Evolutionary conservation across 176 grass and related monocot genomes (phyloP), one percentile per base, ranked within the genome.

Genomic region (Eleusine indica): DNA sequence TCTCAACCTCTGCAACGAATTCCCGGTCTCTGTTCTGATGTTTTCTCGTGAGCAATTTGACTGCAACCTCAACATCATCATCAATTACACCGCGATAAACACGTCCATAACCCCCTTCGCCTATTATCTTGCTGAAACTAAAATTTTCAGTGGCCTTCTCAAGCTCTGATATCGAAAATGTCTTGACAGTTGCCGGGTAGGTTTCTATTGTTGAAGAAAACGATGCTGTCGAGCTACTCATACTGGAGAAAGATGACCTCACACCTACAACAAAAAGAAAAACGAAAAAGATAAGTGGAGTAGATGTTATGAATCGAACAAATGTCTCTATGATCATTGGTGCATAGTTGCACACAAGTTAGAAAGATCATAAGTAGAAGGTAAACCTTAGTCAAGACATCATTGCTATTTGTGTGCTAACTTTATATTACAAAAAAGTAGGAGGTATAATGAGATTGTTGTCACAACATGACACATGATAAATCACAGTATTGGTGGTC

Each of bases 1-100:
- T 99, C 80, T 99, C 96, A 35, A 96, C 93, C 87, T 99, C 96
- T 17, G 91, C 91, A 78, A 99, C 90, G 74, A 96, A 99, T 73
- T 96, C 96, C 4, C 93, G 89, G 17, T 96, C 88, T 77, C 91
- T 89, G 66, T 71, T 93, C 44, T 90, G 84, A 85, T 96, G 89
- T 85, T 92, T 92, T 71, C 89, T 95, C 2, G 81, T 99, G 54
- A 99, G 96, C 80, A 99, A 80, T 86, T 99, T 99, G 73, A 99
- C 87, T 73, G 96, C 96, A 79, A 99, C 88, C 73, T 99, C 96
- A 71, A 65, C 64, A 19, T 88, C 89, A 68, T 91, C 78, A 42
- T 91, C 86, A 80, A 94, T 70, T 74, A 81, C 74, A 30, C 91
- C 93, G 2, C 83, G 76, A 75, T 96, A 99, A 86, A 99, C 96